Evolutionary conservation across 2,329 filamentous ascomycete genomes (phyloP).

Genomic region (Saccharata proteae): DNA sequence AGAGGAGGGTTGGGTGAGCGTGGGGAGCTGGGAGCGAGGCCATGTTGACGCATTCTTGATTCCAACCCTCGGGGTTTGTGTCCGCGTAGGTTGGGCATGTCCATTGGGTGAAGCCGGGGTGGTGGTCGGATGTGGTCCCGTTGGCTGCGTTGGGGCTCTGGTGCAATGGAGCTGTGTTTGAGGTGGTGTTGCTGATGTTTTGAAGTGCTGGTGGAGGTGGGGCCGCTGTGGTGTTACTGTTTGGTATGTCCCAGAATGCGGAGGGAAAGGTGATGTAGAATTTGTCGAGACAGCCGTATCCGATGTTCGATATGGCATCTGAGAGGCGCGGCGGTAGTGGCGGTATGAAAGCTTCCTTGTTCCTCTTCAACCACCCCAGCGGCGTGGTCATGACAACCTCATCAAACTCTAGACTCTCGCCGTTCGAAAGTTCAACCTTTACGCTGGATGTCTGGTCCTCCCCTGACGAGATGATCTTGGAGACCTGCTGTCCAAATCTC

Average conservation of each 20-base stretch:
- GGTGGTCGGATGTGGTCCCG: conserved; percentile 18
- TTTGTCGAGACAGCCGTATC: conserved; percentile 63
- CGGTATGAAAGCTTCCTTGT: conserved; percentile 44
- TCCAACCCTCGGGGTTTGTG: conserved; percentile 54
- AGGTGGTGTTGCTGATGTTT: background rate
- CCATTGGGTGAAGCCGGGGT: conserved; percentile 65
- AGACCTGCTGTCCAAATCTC: conserved; percentile 36
- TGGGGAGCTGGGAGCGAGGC: conserved; percentile 47
- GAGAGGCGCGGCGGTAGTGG: conserved; percentile 42
- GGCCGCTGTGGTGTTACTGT: conserved; percentile 3
- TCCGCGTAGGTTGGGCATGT: conserved; percentile 57
- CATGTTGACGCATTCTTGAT: conserved; percentile 66
- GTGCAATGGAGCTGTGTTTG: conserved; percentile 19
- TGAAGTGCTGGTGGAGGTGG: too few species aligned
- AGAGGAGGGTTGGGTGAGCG: conserved; percentile 71
- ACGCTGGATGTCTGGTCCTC: conserved; percentile 15
- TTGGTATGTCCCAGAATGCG: conserved; percentile 55
- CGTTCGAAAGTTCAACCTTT: conserved; percentile 35
- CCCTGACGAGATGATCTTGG: conserved; percentile 23
- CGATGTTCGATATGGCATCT: conserved; percentile 50
- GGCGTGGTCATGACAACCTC: conserved; percentile 57
- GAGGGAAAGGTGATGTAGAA: conserved; percentile 51
- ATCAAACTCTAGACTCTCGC: conserved; percentile 44
- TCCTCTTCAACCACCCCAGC: conserved; percentile 55
- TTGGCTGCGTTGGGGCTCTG: conserved; percentile 26